These are phyloP conservation scores for Besnoitia besnoiti DNA, from an alignment of 169 alveolate genomes.

Conservation along the genomic window DNA sequence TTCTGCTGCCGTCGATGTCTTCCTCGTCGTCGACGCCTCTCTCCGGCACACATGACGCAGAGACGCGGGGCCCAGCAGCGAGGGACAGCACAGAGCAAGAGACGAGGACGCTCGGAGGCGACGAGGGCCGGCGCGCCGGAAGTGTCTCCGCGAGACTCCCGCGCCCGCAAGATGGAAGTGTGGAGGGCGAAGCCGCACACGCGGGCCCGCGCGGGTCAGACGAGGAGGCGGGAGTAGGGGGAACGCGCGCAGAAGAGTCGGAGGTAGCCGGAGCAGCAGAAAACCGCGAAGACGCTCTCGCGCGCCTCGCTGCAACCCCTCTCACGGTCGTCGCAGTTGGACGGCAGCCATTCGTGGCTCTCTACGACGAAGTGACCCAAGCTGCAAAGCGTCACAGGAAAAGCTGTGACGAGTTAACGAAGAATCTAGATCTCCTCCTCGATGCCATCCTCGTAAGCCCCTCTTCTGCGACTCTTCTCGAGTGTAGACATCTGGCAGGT, in stretches of 20 bases:
- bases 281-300: too few relatives aligned
- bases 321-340: not conserved
- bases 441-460: conserved; percentile 16
- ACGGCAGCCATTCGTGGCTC: conserved; percentile 2
- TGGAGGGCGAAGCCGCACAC: not conserved
- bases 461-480: not conserved
- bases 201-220: not conserved
- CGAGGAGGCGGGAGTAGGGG: not conserved
- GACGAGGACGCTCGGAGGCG: not conserved
- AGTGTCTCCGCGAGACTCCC: not conserved
- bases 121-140: not conserved
- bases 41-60: too few relatives aligned
- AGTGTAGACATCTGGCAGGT: too few relatives aligned
- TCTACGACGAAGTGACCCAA: conserved; percentile 33
- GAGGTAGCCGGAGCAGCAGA: not conserved
- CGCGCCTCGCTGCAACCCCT: not conserved
- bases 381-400: conserved; percentile 20
- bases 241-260: not conserved
- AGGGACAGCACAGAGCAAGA: not conserved
- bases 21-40: too few relatives aligned
- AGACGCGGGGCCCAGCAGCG: too few relatives aligned
- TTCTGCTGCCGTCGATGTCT: not conserved
- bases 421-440: conserved; percentile 18
- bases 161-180: not conserved
- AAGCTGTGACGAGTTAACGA: conserved; percentile 23